These are phyloP conservation scores for Coniochaeta sp. DNA, from an alignment of 2,329 filamentous ascomycete species.

Conservation along the genomic window DNA sequence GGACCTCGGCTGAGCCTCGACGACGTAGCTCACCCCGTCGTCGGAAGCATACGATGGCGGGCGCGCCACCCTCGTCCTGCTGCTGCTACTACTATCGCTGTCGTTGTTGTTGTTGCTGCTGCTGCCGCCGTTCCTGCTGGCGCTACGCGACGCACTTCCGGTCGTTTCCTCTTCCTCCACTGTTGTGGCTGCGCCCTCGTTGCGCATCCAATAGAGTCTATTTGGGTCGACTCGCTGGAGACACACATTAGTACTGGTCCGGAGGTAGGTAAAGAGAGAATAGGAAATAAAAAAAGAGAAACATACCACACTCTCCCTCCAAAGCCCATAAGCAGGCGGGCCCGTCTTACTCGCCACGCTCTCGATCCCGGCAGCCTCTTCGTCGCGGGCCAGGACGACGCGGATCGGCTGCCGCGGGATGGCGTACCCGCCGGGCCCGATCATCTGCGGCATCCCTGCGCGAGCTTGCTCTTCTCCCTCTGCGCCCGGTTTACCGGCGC, in stretches of 20 bases:
- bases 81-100: background rate
- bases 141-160: too few relatives aligned
- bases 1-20: conserved; percentile 58
- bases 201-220: conserved; percentile 73
- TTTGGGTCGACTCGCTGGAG: conserved; percentile 68
- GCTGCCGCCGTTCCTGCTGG: conserved; percentile 15
- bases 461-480: conserved; percentile 17
- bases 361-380: conserved; percentile 56
- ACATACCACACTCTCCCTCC: conserved; percentile 75
- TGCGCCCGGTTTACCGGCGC: conserved; percentile 28
- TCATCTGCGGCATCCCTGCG: conserved; percentile 29
- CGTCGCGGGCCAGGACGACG: conserved; percentile 67
- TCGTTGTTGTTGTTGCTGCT: background rate
- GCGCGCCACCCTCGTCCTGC: conserved; percentile 24
- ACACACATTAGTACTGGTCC: background rate
- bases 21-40: conserved; percentile 65
- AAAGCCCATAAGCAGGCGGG: conserved; percentile 80
- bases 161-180: conserved; percentile 18
- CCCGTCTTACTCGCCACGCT: conserved; percentile 50
- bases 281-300: background rate
- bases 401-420: conserved; percentile 68
- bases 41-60: conserved; percentile 74
- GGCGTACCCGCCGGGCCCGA: conserved; percentile 57
- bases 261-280: conserved; percentile 6
- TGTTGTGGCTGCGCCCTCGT: conserved; percentile 28